A percentile compares a stretch with the other conserved stretches of the same genome.
Evolutionary conservation across 1,284 basidiomycete species (phyloP).

Genomic region (Laetiporus sulphureus): DNA sequence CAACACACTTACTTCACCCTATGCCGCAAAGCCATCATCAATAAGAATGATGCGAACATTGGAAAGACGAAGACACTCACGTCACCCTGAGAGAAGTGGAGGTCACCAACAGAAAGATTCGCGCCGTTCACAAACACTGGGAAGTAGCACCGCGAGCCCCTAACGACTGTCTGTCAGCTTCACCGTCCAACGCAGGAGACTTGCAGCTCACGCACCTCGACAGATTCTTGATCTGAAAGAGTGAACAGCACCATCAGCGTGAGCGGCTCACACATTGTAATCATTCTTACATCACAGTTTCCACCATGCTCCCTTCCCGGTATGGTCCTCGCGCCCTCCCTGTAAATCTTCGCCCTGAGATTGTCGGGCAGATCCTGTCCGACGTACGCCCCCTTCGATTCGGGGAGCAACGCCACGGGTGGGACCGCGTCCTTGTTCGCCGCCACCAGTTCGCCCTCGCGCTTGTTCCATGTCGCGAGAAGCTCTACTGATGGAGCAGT

Average conservation of each 20-base stretch:
- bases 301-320: slow-evolving; percentile 80
- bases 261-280: not conserved
- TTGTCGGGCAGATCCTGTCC: slow-evolving; percentile 53
- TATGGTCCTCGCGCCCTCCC: slow-evolving; percentile 69
- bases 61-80: slow-evolving; percentile 30
- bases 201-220: slow-evolving; percentile 36
- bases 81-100: slow-evolving; percentile 81
- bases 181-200: slow-evolving; percentile 8
- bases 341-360: slow-evolving; percentile 48
- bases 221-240: slow-evolving; percentile 62
- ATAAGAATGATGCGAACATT: not conserved
- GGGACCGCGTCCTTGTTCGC: slow-evolving; percentile 48
- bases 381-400: slow-evolving; percentile 57
- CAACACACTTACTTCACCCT: slow-evolving; percentile 45
- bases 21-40: not conserved
- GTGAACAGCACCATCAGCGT: not conserved
- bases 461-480: slow-evolving; percentile 67
- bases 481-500: slow-evolving; percentile 72
- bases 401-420: slow-evolving; percentile 62
- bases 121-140: slow-evolving; percentile 75
- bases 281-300: slow-evolving; percentile 60
- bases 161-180: slow-evolving; percentile 12
- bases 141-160: slow-evolving; percentile 68
- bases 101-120: slow-evolving; percentile 72
- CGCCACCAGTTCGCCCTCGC: slow-evolving; percentile 64